phyloP scores from a whole-genome alignment of 1,284 basidiomycete species.

The Cystobasidium pallidum region DNA sequence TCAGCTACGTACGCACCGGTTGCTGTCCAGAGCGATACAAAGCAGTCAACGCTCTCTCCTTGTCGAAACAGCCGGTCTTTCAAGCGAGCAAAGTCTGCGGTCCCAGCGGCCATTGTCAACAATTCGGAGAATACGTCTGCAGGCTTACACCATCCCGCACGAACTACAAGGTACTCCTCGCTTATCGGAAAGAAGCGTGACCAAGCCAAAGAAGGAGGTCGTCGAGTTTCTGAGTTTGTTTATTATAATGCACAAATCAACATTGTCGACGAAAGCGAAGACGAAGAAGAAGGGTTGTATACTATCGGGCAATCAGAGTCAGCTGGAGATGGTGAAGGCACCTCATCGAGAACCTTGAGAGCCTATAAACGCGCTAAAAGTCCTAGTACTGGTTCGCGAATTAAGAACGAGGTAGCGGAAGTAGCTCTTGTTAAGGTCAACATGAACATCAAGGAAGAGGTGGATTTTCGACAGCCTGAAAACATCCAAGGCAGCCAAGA shows the following conservation, averaged over 20 bases:
- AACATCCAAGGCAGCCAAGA: not conserved
- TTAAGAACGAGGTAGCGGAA: not conserved
- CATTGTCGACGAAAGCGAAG: not conserved
- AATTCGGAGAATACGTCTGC: too few relatives aligned
- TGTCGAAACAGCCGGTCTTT: not conserved
- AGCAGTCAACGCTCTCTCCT: not conserved
- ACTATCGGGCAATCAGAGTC: not conserved
- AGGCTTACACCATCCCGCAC: too few relatives aligned
- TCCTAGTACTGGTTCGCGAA: not conserved
- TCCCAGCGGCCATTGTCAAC: too few relatives aligned
- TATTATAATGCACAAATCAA: not conserved
- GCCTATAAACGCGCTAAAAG: not conserved
- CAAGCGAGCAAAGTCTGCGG: not conserved
- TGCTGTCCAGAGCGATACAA: not conserved
- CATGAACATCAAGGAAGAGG: not conserved
- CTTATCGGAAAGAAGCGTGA: too few relatives aligned
- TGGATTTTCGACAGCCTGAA: not conserved
- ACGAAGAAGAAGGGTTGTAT: not conserved
- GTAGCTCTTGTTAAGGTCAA: not conserved
- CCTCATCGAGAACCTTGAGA: not conserved
- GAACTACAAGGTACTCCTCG: too few relatives aligned
- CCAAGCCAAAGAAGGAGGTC: too few relatives aligned
- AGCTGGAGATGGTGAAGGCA: not conserved
- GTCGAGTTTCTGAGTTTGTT: not conserved
- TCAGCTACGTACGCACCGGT: not conserved